phyloP scores from a whole-genome alignment of 306 rosid genomes.

The Quercus mongolica region DNA sequence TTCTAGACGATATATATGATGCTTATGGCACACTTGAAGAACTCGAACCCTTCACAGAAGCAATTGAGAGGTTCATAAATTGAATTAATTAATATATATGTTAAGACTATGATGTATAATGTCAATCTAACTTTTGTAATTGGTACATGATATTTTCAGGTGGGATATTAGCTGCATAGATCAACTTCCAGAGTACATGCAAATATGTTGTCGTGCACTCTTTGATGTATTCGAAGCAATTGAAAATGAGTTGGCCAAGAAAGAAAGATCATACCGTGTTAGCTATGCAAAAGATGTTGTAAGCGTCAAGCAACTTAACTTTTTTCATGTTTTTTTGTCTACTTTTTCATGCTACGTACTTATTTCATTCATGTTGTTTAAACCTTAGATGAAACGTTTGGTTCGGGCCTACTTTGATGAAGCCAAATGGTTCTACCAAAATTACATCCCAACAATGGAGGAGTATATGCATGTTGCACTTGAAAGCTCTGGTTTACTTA shows the following conservation, averaged over 20 bases:
- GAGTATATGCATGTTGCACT: slow-evolving; percentile 29
- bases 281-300: slow-evolving; percentile 25
- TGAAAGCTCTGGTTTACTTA: neutral
- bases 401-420: slow-evolving; percentile 22
- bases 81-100: too few relatives aligned
- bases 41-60: slow-evolving; percentile 32
- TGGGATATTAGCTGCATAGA: neutral
- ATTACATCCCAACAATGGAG: slow-evolving; percentile 31
- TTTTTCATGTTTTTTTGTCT: too few relatives aligned
- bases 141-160: neutral
- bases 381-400: neutral
- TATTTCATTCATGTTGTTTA: too few relatives aligned
- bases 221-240: slow-evolving; percentile 19
- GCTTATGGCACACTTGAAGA: slow-evolving; percentile 53
- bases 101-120: too few relatives aligned
- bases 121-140: too few relatives aligned
- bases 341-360: too few relatives aligned
- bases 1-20: slow-evolving; percentile 48
- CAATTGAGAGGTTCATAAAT: slow-evolving; percentile 33
- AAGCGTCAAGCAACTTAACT: neutral
- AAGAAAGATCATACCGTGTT: slow-evolving; percentile 12
- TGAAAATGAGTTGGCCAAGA: slow-evolving; percentile 18
- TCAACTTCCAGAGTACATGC: slow-evolving; percentile 12
- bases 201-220: neutral
- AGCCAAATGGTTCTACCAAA: slow-evolving; percentile 28